phyloP scores from a whole-genome alignment of 2,329 filamentous ascomycete species.

The Xylaria multiplex region DNA sequence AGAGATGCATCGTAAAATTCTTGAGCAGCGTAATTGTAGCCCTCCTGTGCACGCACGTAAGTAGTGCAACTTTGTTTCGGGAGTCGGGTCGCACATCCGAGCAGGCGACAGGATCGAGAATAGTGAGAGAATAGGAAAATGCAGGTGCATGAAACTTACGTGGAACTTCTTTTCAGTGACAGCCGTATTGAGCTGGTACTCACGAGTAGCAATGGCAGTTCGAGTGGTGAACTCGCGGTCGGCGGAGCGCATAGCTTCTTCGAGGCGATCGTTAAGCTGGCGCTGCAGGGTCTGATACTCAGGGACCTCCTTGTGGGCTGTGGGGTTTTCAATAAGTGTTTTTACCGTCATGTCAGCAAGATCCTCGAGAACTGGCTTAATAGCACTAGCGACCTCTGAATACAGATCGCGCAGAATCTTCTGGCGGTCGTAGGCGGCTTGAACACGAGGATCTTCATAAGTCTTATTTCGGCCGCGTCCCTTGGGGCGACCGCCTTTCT shows the following conservation, averaged over 20 bases:
- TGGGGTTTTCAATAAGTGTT: constrained; percentile 64
- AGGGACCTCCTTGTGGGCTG: constrained; percentile 62
- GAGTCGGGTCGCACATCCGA: constrained; percentile 17
- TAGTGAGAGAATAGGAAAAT: constrained; percentile 18
- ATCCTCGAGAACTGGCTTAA: constrained; percentile 73
- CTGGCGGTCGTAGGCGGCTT: constrained; percentile 70
- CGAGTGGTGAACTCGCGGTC: constrained; percentile 50
- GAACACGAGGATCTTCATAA: constrained; percentile 63
- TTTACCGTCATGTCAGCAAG: constrained; percentile 70
- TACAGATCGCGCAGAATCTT: constrained; percentile 73
- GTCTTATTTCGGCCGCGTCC: constrained; percentile 63
- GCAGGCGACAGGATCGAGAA: constrained; percentile 20
- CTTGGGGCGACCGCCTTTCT: constrained; percentile 48
- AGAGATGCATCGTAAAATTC: constrained; percentile 46
- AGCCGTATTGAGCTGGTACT: constrained; percentile 50
- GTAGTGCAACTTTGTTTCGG: constrained; percentile 28
- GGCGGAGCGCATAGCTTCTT: constrained; percentile 43
- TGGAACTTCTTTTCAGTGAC: constrained; percentile 54
- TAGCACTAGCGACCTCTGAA: constrained; percentile 67
- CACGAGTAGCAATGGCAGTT: constrained; percentile 47
- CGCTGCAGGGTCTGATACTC: constrained; percentile 63
- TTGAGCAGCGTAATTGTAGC: constrained; percentile 44
- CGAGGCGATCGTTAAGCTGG: constrained; percentile 60
- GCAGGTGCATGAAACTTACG: constrained; percentile 50
- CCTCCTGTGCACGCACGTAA: constrained; percentile 42